phyloP scores from a whole-genome alignment of 257 asterid species.

The Solanum chiquidenum region DNA sequence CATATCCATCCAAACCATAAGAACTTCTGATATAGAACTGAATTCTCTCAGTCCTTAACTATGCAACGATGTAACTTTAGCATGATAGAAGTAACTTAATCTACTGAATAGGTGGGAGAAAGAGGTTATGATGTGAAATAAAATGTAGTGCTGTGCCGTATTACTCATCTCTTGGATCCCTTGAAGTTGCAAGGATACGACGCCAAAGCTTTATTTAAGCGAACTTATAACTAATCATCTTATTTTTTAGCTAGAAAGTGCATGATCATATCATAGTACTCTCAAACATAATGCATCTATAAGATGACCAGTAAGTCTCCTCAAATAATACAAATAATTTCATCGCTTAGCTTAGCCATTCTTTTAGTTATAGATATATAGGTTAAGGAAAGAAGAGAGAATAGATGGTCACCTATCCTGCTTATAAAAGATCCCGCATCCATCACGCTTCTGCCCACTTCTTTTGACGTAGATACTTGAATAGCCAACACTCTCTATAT shows the following conservation, averaged over 20 bases:
- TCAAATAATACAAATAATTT: background rate
- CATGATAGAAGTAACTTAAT: background rate
- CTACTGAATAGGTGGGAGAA: background rate
- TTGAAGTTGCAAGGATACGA: background rate
- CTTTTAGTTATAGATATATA: background rate
- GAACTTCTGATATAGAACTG: background rate
- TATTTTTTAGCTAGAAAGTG: background rate
- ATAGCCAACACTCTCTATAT: conserved; percentile 74
- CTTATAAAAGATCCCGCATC: conserved; percentile 85
- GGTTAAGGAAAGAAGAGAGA: background rate
- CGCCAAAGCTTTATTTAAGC: background rate
- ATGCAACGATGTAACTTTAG: background rate
- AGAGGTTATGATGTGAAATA: background rate
- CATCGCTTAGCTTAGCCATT: background rate
- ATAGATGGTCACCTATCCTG: conserved; percentile 35
- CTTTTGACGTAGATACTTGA: conserved; percentile 71
- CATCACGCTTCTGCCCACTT: conserved; percentile 85
- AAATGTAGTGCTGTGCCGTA: background rate
- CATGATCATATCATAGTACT: background rate
- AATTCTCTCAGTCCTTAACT: background rate
- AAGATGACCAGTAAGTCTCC: background rate
- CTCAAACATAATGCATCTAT: background rate
- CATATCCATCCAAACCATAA: background rate
- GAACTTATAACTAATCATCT: background rate
- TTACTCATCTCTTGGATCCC: background rate